Conservation (phyloP, 495 filamentous ascomycete species). For the Bathelium albidoporum region DNA sequence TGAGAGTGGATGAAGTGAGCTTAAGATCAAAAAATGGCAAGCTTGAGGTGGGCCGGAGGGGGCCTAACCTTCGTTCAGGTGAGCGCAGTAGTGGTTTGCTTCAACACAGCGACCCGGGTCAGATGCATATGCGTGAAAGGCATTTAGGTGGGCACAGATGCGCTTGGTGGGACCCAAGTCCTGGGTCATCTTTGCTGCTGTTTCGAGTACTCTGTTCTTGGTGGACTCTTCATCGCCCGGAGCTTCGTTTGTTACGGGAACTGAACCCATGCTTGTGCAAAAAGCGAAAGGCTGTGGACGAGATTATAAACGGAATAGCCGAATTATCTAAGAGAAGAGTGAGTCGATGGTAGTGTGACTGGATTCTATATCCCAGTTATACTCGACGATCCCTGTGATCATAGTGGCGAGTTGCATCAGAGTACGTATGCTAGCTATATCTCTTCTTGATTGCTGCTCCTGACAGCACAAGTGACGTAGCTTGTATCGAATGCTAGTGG, state of each 20-base stretch:
- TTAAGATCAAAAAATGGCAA: constrained; percentile 8
- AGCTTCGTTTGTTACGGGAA: neutral
- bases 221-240: constrained; percentile 40
- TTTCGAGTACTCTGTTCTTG: constrained; percentile 54
- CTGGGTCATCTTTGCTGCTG: constrained; percentile 49
- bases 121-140: constrained; percentile 69
- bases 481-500: too few relatives aligned
- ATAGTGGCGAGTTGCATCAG: too few relatives aligned
- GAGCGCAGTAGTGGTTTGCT: constrained; percentile 77
- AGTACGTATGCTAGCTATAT: too few relatives aligned
- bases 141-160: constrained; percentile 77
- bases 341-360: too few relatives aligned
- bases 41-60: neutral
- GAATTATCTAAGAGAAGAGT: too few relatives aligned
- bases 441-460: too few relatives aligned
- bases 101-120: constrained; percentile 61
- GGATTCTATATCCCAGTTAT: too few relatives aligned
- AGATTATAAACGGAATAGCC: too few relatives aligned
- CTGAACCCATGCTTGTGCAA: neutral
- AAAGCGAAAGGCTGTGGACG: neutral
- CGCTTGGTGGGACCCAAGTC: constrained; percentile 63
- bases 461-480: too few relatives aligned
- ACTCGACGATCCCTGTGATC: too few relatives aligned
- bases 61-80: constrained; percentile 47
- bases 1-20: constrained; percentile 13